Conservation (phyloP, 345 rosid species). For the Eucalyptus albens region DNA sequence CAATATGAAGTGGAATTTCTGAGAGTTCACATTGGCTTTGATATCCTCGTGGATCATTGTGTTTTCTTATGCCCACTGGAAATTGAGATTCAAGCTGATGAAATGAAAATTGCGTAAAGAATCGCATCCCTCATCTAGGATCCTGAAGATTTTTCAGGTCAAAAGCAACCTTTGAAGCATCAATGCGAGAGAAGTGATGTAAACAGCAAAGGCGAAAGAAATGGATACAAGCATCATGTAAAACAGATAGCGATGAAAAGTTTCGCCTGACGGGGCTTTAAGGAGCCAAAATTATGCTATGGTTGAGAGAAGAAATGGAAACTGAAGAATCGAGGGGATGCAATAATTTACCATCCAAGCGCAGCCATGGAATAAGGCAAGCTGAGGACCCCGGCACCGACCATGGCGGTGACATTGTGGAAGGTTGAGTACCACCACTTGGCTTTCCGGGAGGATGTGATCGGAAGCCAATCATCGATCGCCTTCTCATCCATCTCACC, state of each 20-base stretch:
- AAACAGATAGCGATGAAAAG: not conserved
- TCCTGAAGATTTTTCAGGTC: not conserved
- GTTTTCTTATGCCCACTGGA: not conserved
- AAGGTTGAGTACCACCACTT: slow-evolving; percentile 93
- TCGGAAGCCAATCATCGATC: slow-evolving; percentile 63
- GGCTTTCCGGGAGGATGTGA: slow-evolving; percentile 56
- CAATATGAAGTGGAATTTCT: not conserved
- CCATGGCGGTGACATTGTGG: slow-evolving; percentile 92
- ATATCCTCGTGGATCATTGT: not conserved
- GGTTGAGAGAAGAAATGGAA: not conserved
- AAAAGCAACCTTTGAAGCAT: not conserved
- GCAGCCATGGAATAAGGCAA: slow-evolving; percentile 77
- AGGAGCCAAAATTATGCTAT: not conserved
- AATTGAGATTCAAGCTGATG: not conserved
- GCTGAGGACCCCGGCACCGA: slow-evolving; percentile 86
- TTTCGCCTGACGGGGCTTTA: not conserved
- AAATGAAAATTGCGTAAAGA: not conserved
- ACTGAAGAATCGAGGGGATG: not conserved
- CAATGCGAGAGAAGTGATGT: not conserved
- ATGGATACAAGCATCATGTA: not conserved
- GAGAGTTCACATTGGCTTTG: not conserved
- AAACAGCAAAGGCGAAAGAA: not conserved
- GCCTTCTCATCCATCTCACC: slow-evolving; percentile 1
- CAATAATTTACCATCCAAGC: slow-evolving; percentile 53
- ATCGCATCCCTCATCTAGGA: not conserved